Percentiles rank a stretch among this genome's conserved stretches.
Evolutionary conservation across 768 basidiomycete species (phyloP).

Genomic region (Rhodocollybia butyracea): DNA sequence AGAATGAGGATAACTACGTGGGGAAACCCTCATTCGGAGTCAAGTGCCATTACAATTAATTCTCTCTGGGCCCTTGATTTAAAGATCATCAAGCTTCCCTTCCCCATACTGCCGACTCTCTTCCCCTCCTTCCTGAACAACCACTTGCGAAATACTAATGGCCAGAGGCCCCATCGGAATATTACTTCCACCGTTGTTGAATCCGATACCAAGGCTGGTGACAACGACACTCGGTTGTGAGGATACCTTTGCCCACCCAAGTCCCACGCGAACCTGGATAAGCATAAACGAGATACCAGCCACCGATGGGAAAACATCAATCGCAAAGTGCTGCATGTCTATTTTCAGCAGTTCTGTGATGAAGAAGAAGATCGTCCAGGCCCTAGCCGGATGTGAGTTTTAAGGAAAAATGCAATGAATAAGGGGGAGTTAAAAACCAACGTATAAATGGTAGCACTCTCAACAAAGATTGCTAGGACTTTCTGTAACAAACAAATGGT

Average conservation of each 20-base stretch:
- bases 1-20: no score
- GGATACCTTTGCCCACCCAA: conserved; percentile 6
- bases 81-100: no score
- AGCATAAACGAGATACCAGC: conserved; percentile 20
- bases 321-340: conserved; percentile 14
- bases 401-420: neutral
- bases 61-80: no score
- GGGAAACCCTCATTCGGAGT: no score
- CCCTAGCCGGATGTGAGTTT: conserved; percentile 6
- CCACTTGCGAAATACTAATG: neutral
- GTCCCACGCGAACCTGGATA: conserved; percentile 20
- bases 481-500: neutral
- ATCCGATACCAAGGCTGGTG: no score
- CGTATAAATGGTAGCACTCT: conserved; percentile 18
- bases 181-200: neutral
- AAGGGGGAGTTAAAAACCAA: neutral
- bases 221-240: neutral
- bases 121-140: neutral
- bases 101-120: conserved; percentile 14
- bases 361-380: conserved; percentile 17
- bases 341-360: conserved; percentile 8
- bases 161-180: neutral
- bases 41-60: no score
- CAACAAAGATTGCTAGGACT: conserved; percentile 12
- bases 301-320: conserved; percentile 13